A percentile compares a stretch with the other conserved stretches of the same genome.
Evolutionary conservation across 2,329 filamentous ascomycete species (phyloP).

Genomic region (Botryotinia globosa): DNA sequence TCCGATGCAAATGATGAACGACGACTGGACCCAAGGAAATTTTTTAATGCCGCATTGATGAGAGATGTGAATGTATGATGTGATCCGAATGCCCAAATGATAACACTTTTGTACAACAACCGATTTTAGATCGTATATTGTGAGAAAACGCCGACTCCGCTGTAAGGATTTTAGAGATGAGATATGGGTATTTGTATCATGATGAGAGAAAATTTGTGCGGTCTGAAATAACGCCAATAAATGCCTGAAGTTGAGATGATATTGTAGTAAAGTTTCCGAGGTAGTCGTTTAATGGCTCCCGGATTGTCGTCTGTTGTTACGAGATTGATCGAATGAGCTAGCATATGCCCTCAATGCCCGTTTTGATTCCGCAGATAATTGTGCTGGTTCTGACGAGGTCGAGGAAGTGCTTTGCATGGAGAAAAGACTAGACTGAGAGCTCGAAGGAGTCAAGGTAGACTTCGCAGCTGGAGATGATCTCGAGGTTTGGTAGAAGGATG

Average conservation of each 20-base stretch:
- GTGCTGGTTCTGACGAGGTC: conserved; percentile 49
- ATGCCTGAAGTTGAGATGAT: conserved; percentile 26
- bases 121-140: conserved; percentile 27
- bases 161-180: conserved; percentile 29
- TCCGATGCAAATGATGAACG: conserved; percentile 14
- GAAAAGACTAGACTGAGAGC: conserved; percentile 79
- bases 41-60: conserved; percentile 19
- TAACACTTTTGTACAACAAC: conserved; percentile 37
- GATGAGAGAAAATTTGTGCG: conserved; percentile 26
- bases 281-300: conserved; percentile 29
- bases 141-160: conserved; percentile 33
- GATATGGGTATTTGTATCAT: conserved; percentile 33
- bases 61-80: conserved; percentile 11
- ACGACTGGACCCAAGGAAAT: conserved; percentile 14
- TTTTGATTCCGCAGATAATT: conserved; percentile 72
- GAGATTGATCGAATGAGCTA: conserved; percentile 75
- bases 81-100: conserved; percentile 14
- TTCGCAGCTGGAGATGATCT: conserved; percentile 43
- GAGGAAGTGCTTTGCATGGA: conserved; percentile 67
- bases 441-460: conserved; percentile 63
- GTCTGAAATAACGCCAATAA: conserved; percentile 28
- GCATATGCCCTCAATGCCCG: conserved; percentile 83
- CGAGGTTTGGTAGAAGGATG: conserved; percentile 47
- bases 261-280: conserved; percentile 18
- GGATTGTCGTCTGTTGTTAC: conserved; percentile 38